Evolutionary conservation across 148 eudicot genomes (phyloP), one percentile per base, ranked within the genome.

Genomic region (Tetragonia tetragonoides): DNA sequence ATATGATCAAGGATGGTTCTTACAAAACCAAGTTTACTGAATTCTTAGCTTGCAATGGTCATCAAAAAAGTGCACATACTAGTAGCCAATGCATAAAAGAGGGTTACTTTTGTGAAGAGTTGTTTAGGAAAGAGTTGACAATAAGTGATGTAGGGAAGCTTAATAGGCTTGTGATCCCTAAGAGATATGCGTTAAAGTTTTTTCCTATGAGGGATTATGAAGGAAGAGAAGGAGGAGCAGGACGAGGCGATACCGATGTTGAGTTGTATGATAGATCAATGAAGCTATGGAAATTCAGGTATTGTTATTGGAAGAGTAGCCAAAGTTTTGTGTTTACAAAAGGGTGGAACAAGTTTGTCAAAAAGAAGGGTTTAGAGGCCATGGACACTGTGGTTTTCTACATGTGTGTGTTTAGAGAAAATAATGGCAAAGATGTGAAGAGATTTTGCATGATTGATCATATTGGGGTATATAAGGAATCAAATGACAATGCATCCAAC

Each of bases 101-200:
- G 6, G 83, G 82, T 20, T 23, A 18, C 2, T 15, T 23, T 72
- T 77, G 78, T 24, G 66, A 42, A 20, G 84, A 81, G 59, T 60
- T 80, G 0, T 88, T 88, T 44, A 76, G 85, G 72, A 88, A 88
- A 75, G 89, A 83, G 49, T 60, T 88, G 65, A 88, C 89, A 0
- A 87, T 87, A 2, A 88, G 91, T 34, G 91, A 88, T 53, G 89
- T 88, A 0, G 91, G 91, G 7, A 88, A 88, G 73, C 75, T 87
- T 6, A 85, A 85, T 37, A 71, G 90, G 72, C 85, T 88, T 6
- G 89, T 88, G 24, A 86, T 88, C 10, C 91, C 91, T 0, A 88
- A 88, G 69, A 83, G 86, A 75, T 77, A 81, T 37, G 91, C 90
- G 1, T 10, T 86, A 3, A 84, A 75, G 82, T 84, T 44, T 63